A percentile compares a stretch with the other conserved stretches of the same genome.
Evolutionary conservation across 106 monocot genomes (phyloP).

Genomic region (Platanthera guangdongensis): DNA sequence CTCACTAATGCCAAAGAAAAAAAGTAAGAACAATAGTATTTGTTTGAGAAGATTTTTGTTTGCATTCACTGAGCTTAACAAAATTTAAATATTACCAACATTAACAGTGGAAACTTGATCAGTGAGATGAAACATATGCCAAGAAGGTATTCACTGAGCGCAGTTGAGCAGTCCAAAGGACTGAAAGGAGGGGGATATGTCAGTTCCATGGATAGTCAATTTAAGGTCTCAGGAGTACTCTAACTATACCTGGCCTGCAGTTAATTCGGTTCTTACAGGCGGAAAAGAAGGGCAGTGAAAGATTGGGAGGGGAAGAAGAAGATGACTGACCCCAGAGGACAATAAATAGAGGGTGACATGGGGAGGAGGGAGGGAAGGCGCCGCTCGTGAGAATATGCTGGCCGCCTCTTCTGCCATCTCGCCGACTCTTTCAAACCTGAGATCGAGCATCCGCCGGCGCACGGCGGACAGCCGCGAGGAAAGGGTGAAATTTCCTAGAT

Average conservation of each 20-base stretch:
- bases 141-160: not conserved
- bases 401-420: constrained; percentile 18
- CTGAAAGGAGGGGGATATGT: no score
- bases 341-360: constrained; percentile 42
- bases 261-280: no score
- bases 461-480: no score
- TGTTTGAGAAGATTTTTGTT: not conserved
- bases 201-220: no score
- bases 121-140: not conserved
- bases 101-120: not conserved
- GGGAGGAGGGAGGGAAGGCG: constrained; percentile 38
- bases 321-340: constrained; percentile 41
- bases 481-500: no score
- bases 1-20: no score
- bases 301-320: not conserved
- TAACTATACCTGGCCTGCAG: no score
- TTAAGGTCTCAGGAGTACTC: no score
- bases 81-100: not conserved
- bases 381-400: constrained; percentile 18
- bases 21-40: no score
- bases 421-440: not conserved
- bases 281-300: not conserved
- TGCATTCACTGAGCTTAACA: not conserved
- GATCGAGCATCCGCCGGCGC: no score
- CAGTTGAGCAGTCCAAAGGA: no score